A percentile compares a stretch with the other conserved stretches of the same genome.
Conservation (phyloP, 345 rosid genomes). For the Eucalyptus fibrosa region DNA sequence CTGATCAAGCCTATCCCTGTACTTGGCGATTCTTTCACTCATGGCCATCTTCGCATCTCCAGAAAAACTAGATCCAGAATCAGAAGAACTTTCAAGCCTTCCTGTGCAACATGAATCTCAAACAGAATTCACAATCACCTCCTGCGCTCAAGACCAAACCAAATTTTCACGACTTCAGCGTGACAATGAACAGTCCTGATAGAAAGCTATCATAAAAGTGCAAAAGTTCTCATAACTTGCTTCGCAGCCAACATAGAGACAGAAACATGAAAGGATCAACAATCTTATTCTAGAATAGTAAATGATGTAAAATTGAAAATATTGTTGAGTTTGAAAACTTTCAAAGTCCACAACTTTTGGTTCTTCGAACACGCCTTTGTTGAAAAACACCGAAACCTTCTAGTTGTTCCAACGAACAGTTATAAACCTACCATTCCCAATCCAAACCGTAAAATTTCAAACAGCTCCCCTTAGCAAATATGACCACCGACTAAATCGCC, state of each 20-base stretch:
- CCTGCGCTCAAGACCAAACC: not conserved
- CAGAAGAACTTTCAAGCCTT: not conserved
- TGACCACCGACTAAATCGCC: not conserved
- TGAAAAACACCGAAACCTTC: not conserved
- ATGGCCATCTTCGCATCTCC: conserved; percentile 38
- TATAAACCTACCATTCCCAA: not conserved
- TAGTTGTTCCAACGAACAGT: not conserved
- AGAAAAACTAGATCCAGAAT: not conserved
- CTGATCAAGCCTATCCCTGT: conserved; percentile 67
- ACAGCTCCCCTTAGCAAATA: not conserved
- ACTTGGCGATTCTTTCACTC: conserved; percentile 32
- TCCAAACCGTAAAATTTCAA: not conserved
- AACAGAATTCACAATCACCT: not conserved
- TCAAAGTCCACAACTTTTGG: not conserved
- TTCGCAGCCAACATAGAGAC: not conserved
- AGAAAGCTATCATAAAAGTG: not conserved
- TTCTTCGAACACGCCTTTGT: not conserved
- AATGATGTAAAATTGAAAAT: not conserved
- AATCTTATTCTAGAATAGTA: not conserved
- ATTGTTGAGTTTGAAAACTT: not conserved
- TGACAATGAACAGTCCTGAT: not conserved
- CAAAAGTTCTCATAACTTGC: not conserved
- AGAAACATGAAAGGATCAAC: not conserved
- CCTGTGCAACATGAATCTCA: not conserved
- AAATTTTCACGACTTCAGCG: not conserved